A percentile compares a stretch with the other conserved stretches of the same genome.
These are phyloP conservation scores for Bipolaris oryzae DNA, from an alignment of 2,329 filamentous ascomycete genomes.

Conservation along the genomic window DNA sequence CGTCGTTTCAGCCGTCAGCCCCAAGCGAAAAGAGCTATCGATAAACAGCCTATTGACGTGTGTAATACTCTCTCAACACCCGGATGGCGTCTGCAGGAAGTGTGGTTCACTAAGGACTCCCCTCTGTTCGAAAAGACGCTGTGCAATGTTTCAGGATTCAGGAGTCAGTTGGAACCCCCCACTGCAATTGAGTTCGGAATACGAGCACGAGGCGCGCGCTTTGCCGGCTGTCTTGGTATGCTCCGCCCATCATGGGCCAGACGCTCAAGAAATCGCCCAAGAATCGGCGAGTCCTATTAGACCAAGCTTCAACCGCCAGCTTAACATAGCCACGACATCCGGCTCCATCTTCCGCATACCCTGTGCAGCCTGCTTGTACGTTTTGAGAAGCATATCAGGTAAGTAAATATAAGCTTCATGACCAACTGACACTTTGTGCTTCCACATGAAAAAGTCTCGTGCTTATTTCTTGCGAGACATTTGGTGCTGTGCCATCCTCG, in stretches of 20 bases:
- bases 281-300: slow-evolving; percentile 1
- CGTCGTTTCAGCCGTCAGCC: slow-evolving; percentile 26
- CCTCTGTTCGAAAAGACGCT: slow-evolving; percentile 3
- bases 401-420: not conserved
- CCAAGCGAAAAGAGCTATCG: slow-evolving; percentile 20
- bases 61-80: slow-evolving; percentile 19
- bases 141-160: slow-evolving; percentile 10
- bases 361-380: not conserved
- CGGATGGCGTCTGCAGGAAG: slow-evolving; percentile 4
- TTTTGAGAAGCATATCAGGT: not conserved
- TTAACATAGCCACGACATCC: not conserved
- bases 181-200: slow-evolving; percentile 1
- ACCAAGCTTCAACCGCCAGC: not conserved
- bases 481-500: not conserved
- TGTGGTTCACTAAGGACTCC: slow-evolving; percentile 5
- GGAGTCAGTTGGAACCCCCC: not conserved
- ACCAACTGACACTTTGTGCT: not conserved
- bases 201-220: slow-evolving; percentile 3
- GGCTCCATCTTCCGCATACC: not conserved
- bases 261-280: not conserved
- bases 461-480: not conserved
- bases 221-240: slow-evolving; percentile 7
- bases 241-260: slow-evolving; percentile 1
- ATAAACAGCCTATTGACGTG: slow-evolving; percentile 20
- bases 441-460: not conserved